phyloP scores from a whole-genome alignment of 345 rosid species.

The Linum usitatissimum region DNA sequence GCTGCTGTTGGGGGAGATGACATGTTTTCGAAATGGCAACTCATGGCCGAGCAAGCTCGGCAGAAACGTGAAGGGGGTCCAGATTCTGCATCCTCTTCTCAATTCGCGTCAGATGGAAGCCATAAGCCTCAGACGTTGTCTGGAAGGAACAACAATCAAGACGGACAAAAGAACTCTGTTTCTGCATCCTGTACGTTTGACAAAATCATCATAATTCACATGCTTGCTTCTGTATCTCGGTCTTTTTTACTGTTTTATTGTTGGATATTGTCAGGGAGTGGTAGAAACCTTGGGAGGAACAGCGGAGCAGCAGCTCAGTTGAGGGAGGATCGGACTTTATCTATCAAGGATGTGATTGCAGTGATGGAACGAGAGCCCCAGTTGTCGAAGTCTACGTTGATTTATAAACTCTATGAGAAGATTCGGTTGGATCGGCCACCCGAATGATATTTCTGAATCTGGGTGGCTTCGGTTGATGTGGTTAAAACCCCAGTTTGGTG shows the following conservation, averaged over 20 bases:
- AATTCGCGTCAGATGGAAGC: slow-evolving; percentile 41
- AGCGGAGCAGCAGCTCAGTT: slow-evolving; percentile 33
- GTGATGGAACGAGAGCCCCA: slow-evolving; percentile 94
- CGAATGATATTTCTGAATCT: slow-evolving; percentile 16
- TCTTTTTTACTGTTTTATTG: neutral
- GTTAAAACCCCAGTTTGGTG: too few relatives aligned
- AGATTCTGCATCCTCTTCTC: slow-evolving; percentile 39
- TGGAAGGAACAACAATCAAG: slow-evolving; percentile 52
- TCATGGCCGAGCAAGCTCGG: slow-evolving; percentile 93
- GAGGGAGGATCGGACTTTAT: slow-evolving; percentile 47
- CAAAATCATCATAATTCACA: neutral
- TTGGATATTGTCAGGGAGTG: slow-evolving; percentile 29
- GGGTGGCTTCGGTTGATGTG: too few relatives aligned
- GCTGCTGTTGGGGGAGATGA: slow-evolving; percentile 97
- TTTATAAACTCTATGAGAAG: slow-evolving; percentile 61
- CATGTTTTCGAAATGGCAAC: slow-evolving; percentile 87
- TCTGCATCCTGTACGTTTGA: slow-evolving; percentile 43
- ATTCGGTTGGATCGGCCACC: slow-evolving; percentile 20
- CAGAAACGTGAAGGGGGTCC: slow-evolving; percentile 57
- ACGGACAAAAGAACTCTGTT: slow-evolving; percentile 34
- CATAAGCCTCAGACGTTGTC: slow-evolving; percentile 30
- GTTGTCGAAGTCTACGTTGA: slow-evolving; percentile 67
- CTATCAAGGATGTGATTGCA: slow-evolving; percentile 71
- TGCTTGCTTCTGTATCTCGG: neutral
- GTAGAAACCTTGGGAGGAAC: slow-evolving; percentile 51